Evolutionary conservation across 176 grass and related monocot genomes (phyloP), one percentile per base, ranked within the genome.

Genomic region (Carex littledalei): DNA sequence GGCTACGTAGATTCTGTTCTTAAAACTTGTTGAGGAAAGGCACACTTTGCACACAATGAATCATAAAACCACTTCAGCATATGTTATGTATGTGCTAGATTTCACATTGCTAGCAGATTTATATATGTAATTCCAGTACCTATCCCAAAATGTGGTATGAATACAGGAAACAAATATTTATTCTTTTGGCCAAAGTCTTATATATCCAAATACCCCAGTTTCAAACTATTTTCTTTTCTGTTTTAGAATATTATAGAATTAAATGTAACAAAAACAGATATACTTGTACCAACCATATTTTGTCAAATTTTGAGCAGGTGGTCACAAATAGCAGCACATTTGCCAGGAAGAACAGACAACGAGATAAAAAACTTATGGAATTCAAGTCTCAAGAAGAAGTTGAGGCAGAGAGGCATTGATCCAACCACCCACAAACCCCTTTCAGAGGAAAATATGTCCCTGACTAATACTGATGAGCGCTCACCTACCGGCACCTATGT

Each of bases 311-410:
- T 54, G 21, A 24, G 35, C 66, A 94, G 92, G 79, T 94, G 92
- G 92, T 94, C 92, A 62, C 92, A 92, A 83, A 94, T 94, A 22
- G 90, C 92, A 0, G 86, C 81, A 34, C 92, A 90, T 82, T 81
- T 99, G 47, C 97, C 97, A 3, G 97, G 97, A 0, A 63, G 97
- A 82, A 99, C 97, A 1, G 97, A 99, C 85, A 99, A 99, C 67
- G 97, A 99, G 84, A 90, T 99, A 6, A 99, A 99, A 84, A 99
- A 99, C 86, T 94, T 94, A 63, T 99, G 97, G 97, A 99, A 99
- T 73, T 94, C 92, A 37, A 88, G 84, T 85, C 81, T 94, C 70
- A 94, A 94, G 88, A 94, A 94, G 90, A 94, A 94, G 76, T 86
- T 94, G 55, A 84, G 86, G 7, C 88, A 94, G 64, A 82, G 90